phyloP scores from a whole-genome alignment of 106 monocot species.

The Dactylorhiza incarnata region DNA sequence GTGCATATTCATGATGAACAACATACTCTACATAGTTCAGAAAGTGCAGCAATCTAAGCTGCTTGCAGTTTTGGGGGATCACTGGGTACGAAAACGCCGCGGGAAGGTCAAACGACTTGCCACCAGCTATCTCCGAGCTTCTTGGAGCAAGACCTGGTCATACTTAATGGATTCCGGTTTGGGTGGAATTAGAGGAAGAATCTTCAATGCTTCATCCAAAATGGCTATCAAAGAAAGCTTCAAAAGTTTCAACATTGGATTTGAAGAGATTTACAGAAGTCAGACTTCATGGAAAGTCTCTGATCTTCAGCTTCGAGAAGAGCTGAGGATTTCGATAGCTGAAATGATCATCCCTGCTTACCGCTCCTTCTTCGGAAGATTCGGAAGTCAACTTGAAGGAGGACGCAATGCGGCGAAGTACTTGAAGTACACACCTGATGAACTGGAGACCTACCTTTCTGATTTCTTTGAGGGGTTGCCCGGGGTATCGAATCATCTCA shows the following conservation, averaged over 20 bases:
- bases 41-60: constrained; percentile 24
- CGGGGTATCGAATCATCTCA: constrained; percentile 10
- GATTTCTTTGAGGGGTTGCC: constrained; percentile 46
- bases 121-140: constrained; percentile 21
- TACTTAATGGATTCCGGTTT: constrained; percentile 23
- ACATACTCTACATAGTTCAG: constrained; percentile 24
- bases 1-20: constrained; percentile 26
- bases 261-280: constrained; percentile 38
- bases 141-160: constrained; percentile 20
- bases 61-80: constrained; percentile 14
- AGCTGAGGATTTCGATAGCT: constrained; percentile 40
- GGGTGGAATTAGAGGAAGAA: not conserved
- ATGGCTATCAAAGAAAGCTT: constrained; percentile 41
- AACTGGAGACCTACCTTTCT: constrained; percentile 16
- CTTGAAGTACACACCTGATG: constrained; percentile 9
- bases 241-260: constrained; percentile 48
- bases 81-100: constrained; percentile 21
- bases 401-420: constrained; percentile 27
- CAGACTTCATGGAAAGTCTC: constrained; percentile 46
- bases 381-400: constrained; percentile 30
- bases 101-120: constrained; percentile 17
- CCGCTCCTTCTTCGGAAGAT: constrained; percentile 44
- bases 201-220: constrained; percentile 8
- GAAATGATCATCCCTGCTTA: constrained; percentile 50
- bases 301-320: constrained; percentile 47